Percentiles rank a stretch among this genome's conserved stretches.
Conservation (phyloP, 768 basidiomycete species). For the Dendrothele bispora region DNA sequence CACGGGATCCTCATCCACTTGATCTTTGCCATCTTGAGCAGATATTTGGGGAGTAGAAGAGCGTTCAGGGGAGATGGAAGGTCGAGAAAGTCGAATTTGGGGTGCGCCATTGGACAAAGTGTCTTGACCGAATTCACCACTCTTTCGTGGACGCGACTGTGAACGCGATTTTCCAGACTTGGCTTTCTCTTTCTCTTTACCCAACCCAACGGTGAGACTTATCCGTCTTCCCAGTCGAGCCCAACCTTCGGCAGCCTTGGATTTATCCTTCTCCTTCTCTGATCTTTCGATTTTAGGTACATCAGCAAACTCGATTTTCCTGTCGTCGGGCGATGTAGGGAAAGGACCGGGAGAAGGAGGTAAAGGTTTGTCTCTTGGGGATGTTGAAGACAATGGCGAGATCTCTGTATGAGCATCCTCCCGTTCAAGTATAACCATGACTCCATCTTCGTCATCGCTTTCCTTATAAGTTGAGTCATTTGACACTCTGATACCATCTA, state of each 20-base stretch:
- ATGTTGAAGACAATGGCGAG: too few species aligned
- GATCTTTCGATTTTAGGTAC: conserved; percentile 31
- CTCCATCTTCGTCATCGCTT: conserved; percentile 4
- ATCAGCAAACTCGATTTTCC: conserved; percentile 36
- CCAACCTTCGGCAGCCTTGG: conserved; percentile 54
- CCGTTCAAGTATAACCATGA: neutral
- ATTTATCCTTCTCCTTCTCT: conserved; percentile 26
- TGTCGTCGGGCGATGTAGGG: conserved; percentile 25
- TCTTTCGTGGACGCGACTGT: conserved; percentile 5
- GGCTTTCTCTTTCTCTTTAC: conserved; percentile 29
- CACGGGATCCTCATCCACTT: neutral
- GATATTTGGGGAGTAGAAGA: conserved; percentile 14
- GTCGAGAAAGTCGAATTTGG: conserved; percentile 7
- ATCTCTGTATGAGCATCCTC: neutral
- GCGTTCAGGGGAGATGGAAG: conserved; percentile 1
- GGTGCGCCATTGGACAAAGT: conserved; percentile 10
- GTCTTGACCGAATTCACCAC: neutral
- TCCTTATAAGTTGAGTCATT: conserved; percentile 15
- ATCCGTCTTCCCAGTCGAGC: conserved; percentile 64
- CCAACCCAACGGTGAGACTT: conserved; percentile 55
- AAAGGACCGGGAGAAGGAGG: conserved; percentile 3
- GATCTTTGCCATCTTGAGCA: conserved; percentile 2
- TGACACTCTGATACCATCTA: conserved; percentile 32
- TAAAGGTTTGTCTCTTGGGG: neutral
- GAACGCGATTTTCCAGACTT: conserved; percentile 28